Evolutionary conservation across 2,329 filamentous ascomycete species (phyloP).

Genomic region (Trichoderma pleuroti): DNA sequence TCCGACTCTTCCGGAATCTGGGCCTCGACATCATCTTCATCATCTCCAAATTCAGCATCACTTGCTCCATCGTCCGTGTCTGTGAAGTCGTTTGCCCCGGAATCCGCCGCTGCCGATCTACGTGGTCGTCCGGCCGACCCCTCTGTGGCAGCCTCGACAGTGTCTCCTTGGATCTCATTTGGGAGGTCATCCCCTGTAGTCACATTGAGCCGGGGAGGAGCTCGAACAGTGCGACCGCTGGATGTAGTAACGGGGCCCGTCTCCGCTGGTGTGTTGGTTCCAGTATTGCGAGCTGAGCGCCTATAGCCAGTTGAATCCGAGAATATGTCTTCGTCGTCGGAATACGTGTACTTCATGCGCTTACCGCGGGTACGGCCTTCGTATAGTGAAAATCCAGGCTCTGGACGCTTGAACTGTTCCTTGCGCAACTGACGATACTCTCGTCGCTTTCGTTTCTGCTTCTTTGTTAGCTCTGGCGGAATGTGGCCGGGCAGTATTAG

Average conservation of each 20-base stretch:
- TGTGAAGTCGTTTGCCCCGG: conserved; percentile 48
- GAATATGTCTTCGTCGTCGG: conserved; percentile 76
- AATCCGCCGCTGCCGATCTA: conserved; percentile 48
- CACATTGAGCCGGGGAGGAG: conserved; percentile 63
- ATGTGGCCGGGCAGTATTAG: background rate
- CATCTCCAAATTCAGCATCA: conserved; percentile 72
- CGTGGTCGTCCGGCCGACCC: conserved; percentile 47
- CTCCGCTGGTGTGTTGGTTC: conserved; percentile 69
- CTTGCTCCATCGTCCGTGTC: conserved; percentile 64
- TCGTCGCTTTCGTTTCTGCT: conserved; percentile 82
- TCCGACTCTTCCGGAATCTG: conserved; percentile 60
- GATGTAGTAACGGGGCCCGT: conserved; percentile 65
- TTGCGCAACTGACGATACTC: conserved; percentile 87
- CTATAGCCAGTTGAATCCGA: conserved; percentile 59
- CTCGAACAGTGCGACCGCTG: conserved; percentile 80
- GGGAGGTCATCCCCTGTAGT: conserved; percentile 51
- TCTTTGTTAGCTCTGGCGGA: background rate
- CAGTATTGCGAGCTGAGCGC: conserved; percentile 71
- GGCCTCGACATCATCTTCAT: conserved; percentile 67
- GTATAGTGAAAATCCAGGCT: conserved; percentile 87
- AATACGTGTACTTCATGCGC: conserved; percentile 93
- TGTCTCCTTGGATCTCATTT: conserved; percentile 46
- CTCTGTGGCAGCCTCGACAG: conserved; percentile 39
- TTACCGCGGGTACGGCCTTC: conserved; percentile 96
- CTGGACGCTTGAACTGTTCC: conserved; percentile 81